Percentiles rank a stretch among this genome's conserved stretches.
These are phyloP conservation scores for Monilinia laxa DNA, from an alignment of 2,329 filamentous ascomycete species.

Conservation along the genomic window DNA sequence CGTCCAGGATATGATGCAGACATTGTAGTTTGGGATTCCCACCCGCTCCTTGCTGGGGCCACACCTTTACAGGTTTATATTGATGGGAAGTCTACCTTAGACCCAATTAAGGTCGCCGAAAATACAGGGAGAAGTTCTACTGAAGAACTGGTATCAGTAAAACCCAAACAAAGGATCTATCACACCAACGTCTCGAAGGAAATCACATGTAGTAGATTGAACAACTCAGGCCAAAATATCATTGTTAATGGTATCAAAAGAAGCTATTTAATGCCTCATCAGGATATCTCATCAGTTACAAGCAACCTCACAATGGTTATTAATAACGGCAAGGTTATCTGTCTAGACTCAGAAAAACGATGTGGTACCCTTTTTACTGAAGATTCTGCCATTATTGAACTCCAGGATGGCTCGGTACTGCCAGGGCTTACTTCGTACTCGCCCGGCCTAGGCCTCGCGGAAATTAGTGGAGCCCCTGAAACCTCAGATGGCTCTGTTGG, in stretches of 20 bases:
- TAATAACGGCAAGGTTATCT: slow-evolving; percentile 44
- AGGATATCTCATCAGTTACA: slow-evolving; percentile 15
- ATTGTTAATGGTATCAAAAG: slow-evolving; percentile 44
- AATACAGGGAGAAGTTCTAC: slow-evolving; percentile 31
- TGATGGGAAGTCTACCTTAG: slow-evolving; percentile 45
- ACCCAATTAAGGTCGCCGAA: slow-evolving; percentile 40
- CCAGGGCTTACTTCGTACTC: slow-evolving; percentile 53
- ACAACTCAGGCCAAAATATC: slow-evolving; percentile 33
- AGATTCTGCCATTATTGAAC: slow-evolving; percentile 39
- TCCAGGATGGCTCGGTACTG: slow-evolving; percentile 49
- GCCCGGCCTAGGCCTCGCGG: slow-evolving; percentile 49
- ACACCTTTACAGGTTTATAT: slow-evolving; percentile 50
- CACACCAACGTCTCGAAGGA: slow-evolving; percentile 10
- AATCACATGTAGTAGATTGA: slow-evolving; percentile 24
- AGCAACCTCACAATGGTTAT: slow-evolving; percentile 45
- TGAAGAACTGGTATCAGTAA: background rate
- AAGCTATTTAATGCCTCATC: slow-evolving; percentile 41
- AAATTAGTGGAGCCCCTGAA: slow-evolving; percentile 47
- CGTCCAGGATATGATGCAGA: slow-evolving; percentile 51
- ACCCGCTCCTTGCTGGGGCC: slow-evolving; percentile 48
- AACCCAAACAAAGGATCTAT: slow-evolving; percentile 31
- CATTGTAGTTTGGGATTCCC: slow-evolving; percentile 50
- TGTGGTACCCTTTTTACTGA: slow-evolving; percentile 38
- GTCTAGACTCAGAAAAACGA: slow-evolving; percentile 39
- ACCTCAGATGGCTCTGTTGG: slow-evolving; percentile 50